phyloP scores from a whole-genome alignment of 2,329 filamentous ascomycete genomes.

The Phaeoacremonium minimum region DNA sequence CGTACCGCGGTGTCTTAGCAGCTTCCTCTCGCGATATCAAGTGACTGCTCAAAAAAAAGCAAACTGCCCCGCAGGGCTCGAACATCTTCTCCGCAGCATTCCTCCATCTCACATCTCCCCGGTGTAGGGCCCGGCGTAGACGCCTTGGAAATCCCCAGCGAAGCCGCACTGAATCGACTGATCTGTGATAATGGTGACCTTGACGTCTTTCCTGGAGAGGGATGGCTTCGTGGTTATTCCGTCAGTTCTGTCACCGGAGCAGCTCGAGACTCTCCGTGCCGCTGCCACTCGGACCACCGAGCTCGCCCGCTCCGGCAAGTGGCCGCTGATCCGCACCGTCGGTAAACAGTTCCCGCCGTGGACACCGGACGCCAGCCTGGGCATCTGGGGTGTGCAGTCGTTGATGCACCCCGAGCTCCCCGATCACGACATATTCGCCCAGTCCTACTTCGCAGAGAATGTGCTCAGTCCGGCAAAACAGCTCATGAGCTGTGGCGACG shows the following conservation, averaged over 20 bases:
- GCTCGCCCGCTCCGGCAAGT: constrained; percentile 61
- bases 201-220: too few species aligned
- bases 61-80: too few species aligned
- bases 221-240: constrained; percentile 72
- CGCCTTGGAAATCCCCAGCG: too few species aligned
- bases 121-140: too few species aligned
- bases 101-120: too few species aligned
- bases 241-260: constrained; percentile 50
- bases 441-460: constrained; percentile 65
- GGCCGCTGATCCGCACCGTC: constrained; percentile 78
- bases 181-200: too few species aligned
- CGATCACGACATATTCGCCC: constrained; percentile 55
- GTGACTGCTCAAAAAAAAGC: too few species aligned
- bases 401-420: constrained; percentile 71
- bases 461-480: constrained; percentile 60
- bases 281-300: constrained; percentile 53
- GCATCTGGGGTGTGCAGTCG: constrained; percentile 89
- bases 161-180: too few species aligned
- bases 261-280: constrained; percentile 54
- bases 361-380: constrained; percentile 47
- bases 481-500: constrained; percentile 51
- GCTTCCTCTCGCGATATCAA: too few species aligned
- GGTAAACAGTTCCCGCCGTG: constrained; percentile 90
- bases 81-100: too few species aligned
- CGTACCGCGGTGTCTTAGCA: too few species aligned